phyloP scores from a whole-genome alignment of 2,329 filamentous ascomycete species.

The Coniochaeta prunicola region DNA sequence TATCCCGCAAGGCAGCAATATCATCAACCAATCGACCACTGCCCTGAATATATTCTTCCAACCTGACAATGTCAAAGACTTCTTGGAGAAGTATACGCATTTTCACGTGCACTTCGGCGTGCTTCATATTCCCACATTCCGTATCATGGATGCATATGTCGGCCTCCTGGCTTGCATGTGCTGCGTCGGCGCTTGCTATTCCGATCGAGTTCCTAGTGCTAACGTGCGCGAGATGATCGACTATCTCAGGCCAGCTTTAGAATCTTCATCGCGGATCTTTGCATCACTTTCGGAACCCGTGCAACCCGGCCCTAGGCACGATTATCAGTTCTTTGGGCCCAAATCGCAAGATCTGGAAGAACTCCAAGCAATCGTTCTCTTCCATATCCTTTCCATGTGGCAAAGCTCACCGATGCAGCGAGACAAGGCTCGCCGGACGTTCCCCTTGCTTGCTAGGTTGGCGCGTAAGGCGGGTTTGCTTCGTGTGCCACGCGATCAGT shows the following conservation, averaged over 20 bases:
- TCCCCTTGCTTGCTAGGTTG: constrained; percentile 48
- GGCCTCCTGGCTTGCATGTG: constrained; percentile 64
- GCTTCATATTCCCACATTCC: constrained; percentile 65
- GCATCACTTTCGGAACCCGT: constrained; percentile 32
- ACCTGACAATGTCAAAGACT: constrained; percentile 61
- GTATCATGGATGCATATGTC: constrained; percentile 57
- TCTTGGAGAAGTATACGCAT: constrained; percentile 63
- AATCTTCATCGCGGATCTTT: constrained; percentile 47
- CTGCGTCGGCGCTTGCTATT: constrained; percentile 69
- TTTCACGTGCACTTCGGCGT: constrained; percentile 69
- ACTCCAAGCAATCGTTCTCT: constrained; percentile 57
- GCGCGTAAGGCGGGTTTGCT: constrained; percentile 51
- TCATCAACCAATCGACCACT: constrained; percentile 44
- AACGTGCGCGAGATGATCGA: constrained; percentile 65
- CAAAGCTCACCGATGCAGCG: constrained; percentile 62
- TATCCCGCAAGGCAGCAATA: constrained; percentile 48
- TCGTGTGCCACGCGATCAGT: constrained; percentile 39
- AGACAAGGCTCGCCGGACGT: constrained; percentile 52
- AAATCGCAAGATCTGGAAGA: constrained; percentile 50
- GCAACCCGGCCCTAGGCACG: constrained; percentile 28
- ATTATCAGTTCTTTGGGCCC: constrained; percentile 25
- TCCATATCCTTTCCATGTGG: constrained; percentile 59
- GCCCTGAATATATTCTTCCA: constrained; percentile 55
- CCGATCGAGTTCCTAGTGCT: constrained; percentile 49
- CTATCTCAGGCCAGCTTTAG: constrained; percentile 49